Percentiles rank a stretch among this genome's conserved stretches.
Conservation (phyloP, 2,329 filamentous ascomycete species). For the Tolypocladium sp. region DNA sequence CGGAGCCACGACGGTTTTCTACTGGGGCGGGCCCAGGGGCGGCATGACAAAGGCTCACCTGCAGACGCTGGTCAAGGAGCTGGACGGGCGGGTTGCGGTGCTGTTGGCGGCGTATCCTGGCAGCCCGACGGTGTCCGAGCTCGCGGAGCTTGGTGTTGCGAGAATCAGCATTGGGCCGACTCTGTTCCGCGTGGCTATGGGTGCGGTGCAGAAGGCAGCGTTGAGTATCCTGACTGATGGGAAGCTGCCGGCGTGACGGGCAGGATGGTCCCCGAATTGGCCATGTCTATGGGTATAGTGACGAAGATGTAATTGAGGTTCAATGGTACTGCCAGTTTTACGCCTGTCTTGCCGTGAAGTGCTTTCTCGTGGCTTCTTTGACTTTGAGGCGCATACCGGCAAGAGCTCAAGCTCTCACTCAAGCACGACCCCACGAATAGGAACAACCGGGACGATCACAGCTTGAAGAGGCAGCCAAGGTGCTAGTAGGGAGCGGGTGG, state of each 20-base stretch:
- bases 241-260: not conserved
- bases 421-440: not conserved
- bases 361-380: too few species aligned
- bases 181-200: constrained; percentile 31
- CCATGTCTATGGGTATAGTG: too few species aligned
- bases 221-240: constrained; percentile 18
- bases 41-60: constrained; percentile 38
- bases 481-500: not conserved
- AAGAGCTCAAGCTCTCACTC: too few species aligned
- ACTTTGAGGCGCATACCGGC: too few species aligned
- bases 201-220: constrained; percentile 24
- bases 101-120: constrained; percentile 26
- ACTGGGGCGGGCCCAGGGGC: constrained; percentile 42
- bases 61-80: constrained; percentile 32
- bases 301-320: too few species aligned
- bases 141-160: constrained; percentile 41
- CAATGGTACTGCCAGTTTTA: too few species aligned
- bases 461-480: not conserved
- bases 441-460: not conserved
- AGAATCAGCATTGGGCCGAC: constrained; percentile 46
- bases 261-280: not conserved
- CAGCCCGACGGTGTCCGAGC: constrained; percentile 31
- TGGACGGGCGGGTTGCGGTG: constrained; percentile 41
- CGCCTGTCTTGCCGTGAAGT: too few species aligned
- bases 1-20: constrained; percentile 50